Evolutionary conservation across 2,329 filamentous ascomycete species (phyloP), one percentile per base, ranked within the genome.

Genomic region (Aspergillus sp.): DNA sequence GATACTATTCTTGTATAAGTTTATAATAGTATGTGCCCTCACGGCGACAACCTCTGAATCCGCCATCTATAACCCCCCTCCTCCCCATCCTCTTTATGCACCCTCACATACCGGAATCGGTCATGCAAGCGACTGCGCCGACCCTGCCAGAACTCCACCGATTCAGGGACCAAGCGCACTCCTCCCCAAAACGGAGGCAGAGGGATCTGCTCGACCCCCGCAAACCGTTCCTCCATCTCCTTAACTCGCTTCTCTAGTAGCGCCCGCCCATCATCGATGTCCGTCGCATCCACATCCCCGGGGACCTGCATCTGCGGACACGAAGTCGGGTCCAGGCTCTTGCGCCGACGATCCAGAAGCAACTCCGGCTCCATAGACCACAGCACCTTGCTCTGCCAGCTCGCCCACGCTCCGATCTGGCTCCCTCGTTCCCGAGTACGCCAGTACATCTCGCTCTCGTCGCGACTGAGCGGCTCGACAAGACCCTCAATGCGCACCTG

Each of bases 171-270:
- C 62, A 99, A 85, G 68, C 94, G 87, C 74, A 97, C 74, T 0
- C 95, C 95, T 30, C 95, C 95, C 95, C 95, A 99, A 75, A 96
- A 97, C 8, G 90, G 88, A 3, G 95, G 95, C 53, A 97, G 88
- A 1, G 93, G 93, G 66, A 99, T 96, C 59, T 90, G 78, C 27
- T 96, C 90, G 65, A 84, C 71, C 2, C 87, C 90, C 44, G 88
- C 84, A 73, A 96, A 99, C 67, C 81, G 83, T 74, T 84, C 79
- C 80, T 96, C 90, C 38, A 88, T 84, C 70, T 96, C 91, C 64
- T 81, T 82, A 0, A 98, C 92, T 82, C 89, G 88, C 38, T 81
- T 79, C 71, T 96, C 91, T 61, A 99, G 78, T 78, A 91, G 82
- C 63, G 83, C 84, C 52, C 94, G 82, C 3, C 90, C 90, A 67